A percentile compares a stretch with the other conserved stretches of the same genome.
Conservation (phyloP, 305 asterid species). For the Fraxinus latifolia region DNA sequence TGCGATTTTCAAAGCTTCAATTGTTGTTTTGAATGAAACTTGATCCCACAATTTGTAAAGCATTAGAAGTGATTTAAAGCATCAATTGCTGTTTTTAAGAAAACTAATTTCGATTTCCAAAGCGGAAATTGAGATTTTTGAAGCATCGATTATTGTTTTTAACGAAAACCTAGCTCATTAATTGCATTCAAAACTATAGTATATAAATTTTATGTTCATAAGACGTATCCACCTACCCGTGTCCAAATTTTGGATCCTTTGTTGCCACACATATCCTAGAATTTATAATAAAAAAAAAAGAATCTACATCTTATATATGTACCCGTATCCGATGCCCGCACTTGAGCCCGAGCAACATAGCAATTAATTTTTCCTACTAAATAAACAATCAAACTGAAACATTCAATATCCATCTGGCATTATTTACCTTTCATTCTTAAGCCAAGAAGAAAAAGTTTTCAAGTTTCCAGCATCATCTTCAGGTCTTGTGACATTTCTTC, state of each 20-base stretch:
- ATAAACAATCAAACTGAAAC: neutral
- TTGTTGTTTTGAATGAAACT: neutral
- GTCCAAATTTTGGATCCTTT: neutral
- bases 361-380: neutral
- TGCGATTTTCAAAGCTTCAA: neutral
- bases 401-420: neutral
- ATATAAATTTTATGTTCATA: neutral
- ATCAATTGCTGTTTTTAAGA: neutral
- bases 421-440: slow-evolving; percentile 26
- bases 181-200: neutral
- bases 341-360: neutral
- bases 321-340: neutral
- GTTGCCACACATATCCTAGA: neutral
- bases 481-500: slow-evolving; percentile 12
- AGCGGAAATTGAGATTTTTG: neutral
- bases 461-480: slow-evolving; percentile 19
- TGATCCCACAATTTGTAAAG: neutral
- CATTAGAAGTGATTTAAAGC: neutral
- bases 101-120: neutral
- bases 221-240: neutral
- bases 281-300: neutral
- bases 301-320: neutral
- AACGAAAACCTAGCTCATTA: neutral
- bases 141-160: neutral
- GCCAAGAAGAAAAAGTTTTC: slow-evolving; percentile 9